Conservation (phyloP, 495 filamentous ascomycete species). For the Chaetomidium leptoderma region DNA sequence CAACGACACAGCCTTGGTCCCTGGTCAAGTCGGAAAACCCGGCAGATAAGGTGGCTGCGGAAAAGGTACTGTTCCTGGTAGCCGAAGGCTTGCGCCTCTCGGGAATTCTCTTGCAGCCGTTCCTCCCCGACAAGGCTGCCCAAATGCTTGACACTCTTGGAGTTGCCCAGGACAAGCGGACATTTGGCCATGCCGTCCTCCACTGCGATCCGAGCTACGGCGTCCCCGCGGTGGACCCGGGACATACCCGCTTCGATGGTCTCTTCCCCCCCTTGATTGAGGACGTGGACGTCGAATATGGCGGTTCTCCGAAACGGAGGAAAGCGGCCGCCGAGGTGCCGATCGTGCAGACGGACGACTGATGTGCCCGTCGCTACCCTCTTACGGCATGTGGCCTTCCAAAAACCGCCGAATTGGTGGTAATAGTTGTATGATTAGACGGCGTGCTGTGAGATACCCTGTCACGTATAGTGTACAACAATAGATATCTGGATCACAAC, state of each 20-base stretch:
- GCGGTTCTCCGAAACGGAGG: not conserved
- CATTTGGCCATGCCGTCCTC: constrained; percentile 51
- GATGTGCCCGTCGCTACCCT: not conserved
- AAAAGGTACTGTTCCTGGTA: constrained; percentile 59
- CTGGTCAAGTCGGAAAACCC: constrained; percentile 18
- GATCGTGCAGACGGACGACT: not conserved
- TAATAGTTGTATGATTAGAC: constrained; percentile 13
- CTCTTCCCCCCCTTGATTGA: constrained; percentile 38
- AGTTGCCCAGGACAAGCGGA: constrained; percentile 57
- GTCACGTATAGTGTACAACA: constrained; percentile 4
- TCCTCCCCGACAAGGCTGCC: constrained; percentile 75
- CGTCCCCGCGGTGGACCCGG: constrained; percentile 42
- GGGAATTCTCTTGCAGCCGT: constrained; percentile 84
- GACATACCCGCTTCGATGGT: constrained; percentile 25
- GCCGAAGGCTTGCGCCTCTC: constrained; percentile 75
- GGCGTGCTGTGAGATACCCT: constrained; percentile 15
- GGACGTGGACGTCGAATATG: constrained; percentile 25
- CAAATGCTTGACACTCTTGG: constrained; percentile 73
- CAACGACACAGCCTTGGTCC: constrained; percentile 35
- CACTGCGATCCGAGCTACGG: constrained; percentile 70
- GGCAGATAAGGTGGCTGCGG: constrained; percentile 2
- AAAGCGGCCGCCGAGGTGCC: not conserved
- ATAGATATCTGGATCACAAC: not conserved
- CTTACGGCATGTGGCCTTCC: not conserved
- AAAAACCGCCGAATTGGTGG: not conserved